Base-by-base conservation (phyloP, 2,329 filamentous ascomycete genomes). In the Exserohilum rostratum region DNA sequence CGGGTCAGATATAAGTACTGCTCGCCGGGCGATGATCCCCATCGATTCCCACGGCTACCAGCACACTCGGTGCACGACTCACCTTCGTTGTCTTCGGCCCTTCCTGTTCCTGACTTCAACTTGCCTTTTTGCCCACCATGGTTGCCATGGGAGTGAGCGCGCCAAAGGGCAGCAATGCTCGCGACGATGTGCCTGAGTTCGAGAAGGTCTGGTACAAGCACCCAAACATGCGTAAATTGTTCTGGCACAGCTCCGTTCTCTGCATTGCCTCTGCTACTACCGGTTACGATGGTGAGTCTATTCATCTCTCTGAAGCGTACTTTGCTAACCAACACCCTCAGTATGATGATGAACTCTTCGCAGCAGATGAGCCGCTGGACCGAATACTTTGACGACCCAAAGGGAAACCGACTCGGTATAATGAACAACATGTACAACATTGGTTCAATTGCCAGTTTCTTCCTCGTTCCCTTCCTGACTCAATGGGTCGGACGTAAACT, bases 251-350 rank as follows among this genome's bases (percentile, higher is more conserved):
- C 33, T 70, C 77, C 52, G 64, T 83, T 50, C 78, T 83, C 42
- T 82, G 79, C 56, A 67, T 84, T 61, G 81, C 80, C 42, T 85
- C 83, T 13, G 83, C 83, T 15, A 84, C 83, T 30, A 84, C 82
- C 34, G 79, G 81, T 66, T 83, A 83, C 68, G 80, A 84, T 79
- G 80, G 81, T 83, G 71, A 57, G 76, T 57, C 13, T 20, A 6
- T 5, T 47, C 17, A n/a, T 7, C 17, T 27, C 20, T 6, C 20
- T 15, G 12, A 3, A 3, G 3, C 12, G 7, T 15, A 12, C 20
- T 27, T 17, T 29, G 20, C 61, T 58, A 37, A 60, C 18, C 2
- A 13, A 30, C n/a, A 25, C 44, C 33, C 44, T n/a, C 69, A 80
- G 67, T 65, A 78, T 68, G 67, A 76, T 78, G 70, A 67, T 79